Evolutionary conservation across 2,329 filamentous ascomycete genomes (phyloP).

Genomic region (Zasmidium cellare): DNA sequence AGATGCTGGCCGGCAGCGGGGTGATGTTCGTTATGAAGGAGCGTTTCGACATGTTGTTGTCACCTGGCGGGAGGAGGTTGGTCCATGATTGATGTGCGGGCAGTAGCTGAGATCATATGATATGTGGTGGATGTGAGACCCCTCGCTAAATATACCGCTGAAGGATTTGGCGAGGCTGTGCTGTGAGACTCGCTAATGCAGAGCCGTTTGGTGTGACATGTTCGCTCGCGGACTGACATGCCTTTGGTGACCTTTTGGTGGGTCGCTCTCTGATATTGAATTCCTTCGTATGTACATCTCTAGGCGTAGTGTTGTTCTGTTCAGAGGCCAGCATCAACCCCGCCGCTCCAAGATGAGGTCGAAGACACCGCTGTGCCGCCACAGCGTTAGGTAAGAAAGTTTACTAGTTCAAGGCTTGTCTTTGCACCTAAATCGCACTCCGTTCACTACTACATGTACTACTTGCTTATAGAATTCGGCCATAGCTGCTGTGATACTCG

Average conservation of each 20-base stretch:
- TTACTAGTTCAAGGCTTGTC: neutral
- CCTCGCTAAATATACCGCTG: neutral
- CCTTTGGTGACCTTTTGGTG: too few species aligned
- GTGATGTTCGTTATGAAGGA: slow-evolving; percentile 76
- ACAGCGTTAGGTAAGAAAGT: neutral
- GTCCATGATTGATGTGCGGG: slow-evolving; percentile 6
- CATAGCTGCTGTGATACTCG: too few species aligned
- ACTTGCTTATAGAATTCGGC: too few species aligned
- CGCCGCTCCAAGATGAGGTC: neutral
- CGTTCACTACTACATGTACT: too few species aligned
- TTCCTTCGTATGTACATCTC: too few species aligned
- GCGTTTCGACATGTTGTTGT: slow-evolving; percentile 63
- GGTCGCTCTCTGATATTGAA: too few species aligned
- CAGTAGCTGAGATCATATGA: neutral
- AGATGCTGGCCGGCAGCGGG: slow-evolving; percentile 68
- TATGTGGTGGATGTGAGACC: neutral
- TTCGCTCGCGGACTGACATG: too few species aligned
- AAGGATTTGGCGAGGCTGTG: neutral
- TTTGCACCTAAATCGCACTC: neutral
- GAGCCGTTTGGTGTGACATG: neutral
- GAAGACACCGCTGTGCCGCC: neutral
- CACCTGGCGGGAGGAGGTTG: neutral
- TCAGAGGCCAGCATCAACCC: too few species aligned
- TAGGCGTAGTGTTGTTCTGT: too few species aligned
- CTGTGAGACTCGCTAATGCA: neutral